Evolutionary conservation across 2,329 filamentous ascomycete genomes (phyloP).

Genomic region (Colletotrichum noveboracense): DNA sequence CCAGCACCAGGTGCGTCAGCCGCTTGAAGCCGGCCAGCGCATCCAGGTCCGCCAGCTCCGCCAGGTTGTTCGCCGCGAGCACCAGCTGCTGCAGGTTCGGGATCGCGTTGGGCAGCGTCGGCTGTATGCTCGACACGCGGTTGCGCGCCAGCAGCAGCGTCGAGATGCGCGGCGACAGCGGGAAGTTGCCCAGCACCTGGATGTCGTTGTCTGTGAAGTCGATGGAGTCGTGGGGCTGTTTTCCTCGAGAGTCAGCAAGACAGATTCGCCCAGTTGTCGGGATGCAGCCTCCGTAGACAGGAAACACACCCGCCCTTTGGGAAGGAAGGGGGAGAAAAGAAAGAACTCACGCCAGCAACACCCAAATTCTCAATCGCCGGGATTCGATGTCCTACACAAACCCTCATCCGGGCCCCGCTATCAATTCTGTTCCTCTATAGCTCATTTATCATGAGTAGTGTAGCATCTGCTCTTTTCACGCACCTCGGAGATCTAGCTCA

Average conservation of each 20-base stretch:
- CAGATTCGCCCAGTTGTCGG: neutral
- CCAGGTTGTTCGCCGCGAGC: conserved; percentile 81
- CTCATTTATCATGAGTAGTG: conserved; percentile 60
- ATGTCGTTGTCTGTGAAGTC: conserved; percentile 99
- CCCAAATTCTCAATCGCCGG: conserved; percentile 97
- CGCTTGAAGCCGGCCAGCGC: conserved; percentile 71
- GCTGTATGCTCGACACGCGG: conserved; percentile 82
- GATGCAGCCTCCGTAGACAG: neutral
- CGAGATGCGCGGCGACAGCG: conserved; percentile 84
- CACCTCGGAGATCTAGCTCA: conserved; percentile 99
- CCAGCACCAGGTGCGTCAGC: conserved; percentile 80
- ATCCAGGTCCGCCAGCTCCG: conserved; percentile 87
- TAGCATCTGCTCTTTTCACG: conserved; percentile 98
- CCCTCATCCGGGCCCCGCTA: conserved; percentile 59
- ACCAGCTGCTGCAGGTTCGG: conserved; percentile 85
- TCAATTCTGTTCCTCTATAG: conserved; percentile 75
- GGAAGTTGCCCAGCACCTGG: conserved; percentile 87
- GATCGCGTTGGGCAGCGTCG: conserved; percentile 73
- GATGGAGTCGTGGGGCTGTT: conserved; percentile 90
- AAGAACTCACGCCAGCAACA: conserved; percentile 79
- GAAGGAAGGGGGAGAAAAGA: neutral
- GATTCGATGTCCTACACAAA: conserved; percentile 90
- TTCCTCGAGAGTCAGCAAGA: neutral
- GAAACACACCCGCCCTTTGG: neutral
- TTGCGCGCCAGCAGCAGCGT: conserved; percentile 91